Evolutionary conservation across 2,329 filamentous ascomycete genomes (phyloP), one percentile per base, ranked within the genome.

Genomic region (Paecilomyces sp.): DNA sequence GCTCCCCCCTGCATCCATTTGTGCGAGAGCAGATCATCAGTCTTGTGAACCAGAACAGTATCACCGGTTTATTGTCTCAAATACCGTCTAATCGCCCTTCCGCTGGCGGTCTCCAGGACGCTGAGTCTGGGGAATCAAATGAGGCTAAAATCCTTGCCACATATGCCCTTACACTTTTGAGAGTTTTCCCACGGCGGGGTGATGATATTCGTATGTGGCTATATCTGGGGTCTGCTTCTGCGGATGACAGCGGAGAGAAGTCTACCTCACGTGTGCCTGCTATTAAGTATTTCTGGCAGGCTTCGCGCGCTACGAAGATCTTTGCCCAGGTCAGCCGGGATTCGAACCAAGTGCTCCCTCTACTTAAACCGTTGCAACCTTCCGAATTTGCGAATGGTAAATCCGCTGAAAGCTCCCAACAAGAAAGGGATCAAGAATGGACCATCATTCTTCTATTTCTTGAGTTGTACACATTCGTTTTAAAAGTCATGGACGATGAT

Each of bases 191-290:
- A 8, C 79, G 82, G 6, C 83, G 86, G 61, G 88, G 87, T 3
- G 92, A 97, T 68, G 92, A 97, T 61, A 95, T 97, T 61, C 88
- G 92, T 24, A 96, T 97, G 91, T 93, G 91, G 77, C 80, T 97
- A 0, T 97, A 94, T 69, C 81, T 94, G 50, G 90, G 91, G 0
- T 85, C 88, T 52, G 80, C 89, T 3, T 70, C 64, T 62, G 77
- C 64, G 22, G 61, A 76, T 69, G 57, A 72, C 68, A 65, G 76
- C 61, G 62, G 64, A 8, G 68, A 68, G 8, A 66, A 71, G 5
- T 71, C 62, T 24, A 63, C 65, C 67, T 63, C 60, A 61, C 77
- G 70, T 62, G 70, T 87, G 8, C 88, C 90, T 0, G 86, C 89
- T 0, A 86, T 93, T 60, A 88, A 88, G 65, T 96, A 91, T 69